Evolutionary conservation across 2,329 filamentous ascomycete species (phyloP).

Genomic region (Colletotrichum limetticola): DNA sequence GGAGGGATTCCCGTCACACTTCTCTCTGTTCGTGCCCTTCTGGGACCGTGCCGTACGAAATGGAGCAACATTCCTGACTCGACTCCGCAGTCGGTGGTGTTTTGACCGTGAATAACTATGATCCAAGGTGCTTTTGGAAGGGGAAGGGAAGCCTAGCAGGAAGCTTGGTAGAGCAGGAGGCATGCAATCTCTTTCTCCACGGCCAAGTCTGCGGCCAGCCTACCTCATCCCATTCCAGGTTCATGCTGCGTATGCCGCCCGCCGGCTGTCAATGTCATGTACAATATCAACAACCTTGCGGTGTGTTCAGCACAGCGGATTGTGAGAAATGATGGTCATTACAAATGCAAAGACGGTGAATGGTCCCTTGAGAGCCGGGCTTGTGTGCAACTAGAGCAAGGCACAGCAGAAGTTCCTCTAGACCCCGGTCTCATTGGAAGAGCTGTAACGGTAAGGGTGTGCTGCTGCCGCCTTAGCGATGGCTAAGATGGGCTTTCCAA

Average conservation of each 20-base stretch:
- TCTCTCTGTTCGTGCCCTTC: not conserved
- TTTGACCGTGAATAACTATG: not conserved
- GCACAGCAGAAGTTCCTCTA: slow-evolving; percentile 10
- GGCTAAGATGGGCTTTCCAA: not conserved
- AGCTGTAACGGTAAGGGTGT: not conserved
- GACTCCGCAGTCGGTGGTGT: not conserved
- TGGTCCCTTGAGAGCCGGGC: not conserved
- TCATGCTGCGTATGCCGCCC: no score
- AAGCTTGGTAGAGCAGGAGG: not conserved
- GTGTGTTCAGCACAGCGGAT: not conserved
- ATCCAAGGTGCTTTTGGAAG: not conserved
- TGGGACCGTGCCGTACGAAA: not conserved
- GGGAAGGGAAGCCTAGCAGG: not conserved
- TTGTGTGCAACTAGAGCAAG: not conserved
- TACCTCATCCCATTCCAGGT: not conserved
- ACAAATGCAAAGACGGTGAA: slow-evolving; percentile 20
- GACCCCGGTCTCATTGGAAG: not conserved
- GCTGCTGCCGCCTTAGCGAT: not conserved
- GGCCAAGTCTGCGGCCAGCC: not conserved
- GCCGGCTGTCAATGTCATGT: not conserved
- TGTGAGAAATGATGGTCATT: not conserved
- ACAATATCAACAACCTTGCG: not conserved
- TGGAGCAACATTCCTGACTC: slow-evolving; percentile 15
- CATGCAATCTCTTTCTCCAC: not conserved
- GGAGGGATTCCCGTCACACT: not conserved